Conservation (phyloP, 805 yeast genomes). For the Zygotorulaspora sp. region DNA sequence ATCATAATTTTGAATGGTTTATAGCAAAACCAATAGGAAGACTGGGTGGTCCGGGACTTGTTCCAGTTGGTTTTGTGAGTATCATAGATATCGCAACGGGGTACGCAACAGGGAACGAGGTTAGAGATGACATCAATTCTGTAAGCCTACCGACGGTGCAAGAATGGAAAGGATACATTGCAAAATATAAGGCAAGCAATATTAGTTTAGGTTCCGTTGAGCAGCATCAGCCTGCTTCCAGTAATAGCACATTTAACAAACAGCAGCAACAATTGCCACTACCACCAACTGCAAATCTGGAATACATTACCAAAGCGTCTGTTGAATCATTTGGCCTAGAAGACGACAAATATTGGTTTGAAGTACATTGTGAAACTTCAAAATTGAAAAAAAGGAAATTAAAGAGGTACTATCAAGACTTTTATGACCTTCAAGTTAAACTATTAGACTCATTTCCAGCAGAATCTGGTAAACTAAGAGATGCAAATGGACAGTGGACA, state of each 20-base stretch:
- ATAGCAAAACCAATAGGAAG: conserved; percentile 95
- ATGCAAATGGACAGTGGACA: conserved; percentile 51
- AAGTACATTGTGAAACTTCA: conserved; percentile 60
- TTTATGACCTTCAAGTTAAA: conserved; percentile 86
- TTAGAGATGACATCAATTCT: conserved; percentile 52
- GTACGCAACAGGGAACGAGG: conserved; percentile 50
- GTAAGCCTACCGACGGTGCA: conserved; percentile 87
- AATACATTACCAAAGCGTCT: conserved; percentile 44
- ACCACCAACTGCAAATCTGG: conserved; percentile 14
- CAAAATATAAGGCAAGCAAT: conserved; percentile 86
- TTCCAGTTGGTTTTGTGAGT: conserved; percentile 86
- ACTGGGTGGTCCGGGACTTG: conserved; percentile 94
- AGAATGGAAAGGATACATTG: conserved; percentile 89
- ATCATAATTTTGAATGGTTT: conserved; percentile 95
- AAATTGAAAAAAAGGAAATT: conserved; percentile 67
- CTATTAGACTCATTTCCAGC: conserved; percentile 79
- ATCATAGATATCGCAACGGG: conserved; percentile 72
- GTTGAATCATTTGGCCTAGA: conserved; percentile 79
- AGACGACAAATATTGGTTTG: conserved; percentile 86
- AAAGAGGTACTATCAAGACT: conserved; percentile 91
- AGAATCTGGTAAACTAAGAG: conserved; percentile 73
- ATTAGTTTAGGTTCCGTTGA: conserved; percentile 64
- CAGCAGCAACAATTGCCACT: conserved; percentile 17
- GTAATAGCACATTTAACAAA: not conserved
- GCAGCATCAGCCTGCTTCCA: conserved; percentile 20